Conservation (phyloP, 495 filamentous ascomycete genomes). For the Podospora comata region DNA sequence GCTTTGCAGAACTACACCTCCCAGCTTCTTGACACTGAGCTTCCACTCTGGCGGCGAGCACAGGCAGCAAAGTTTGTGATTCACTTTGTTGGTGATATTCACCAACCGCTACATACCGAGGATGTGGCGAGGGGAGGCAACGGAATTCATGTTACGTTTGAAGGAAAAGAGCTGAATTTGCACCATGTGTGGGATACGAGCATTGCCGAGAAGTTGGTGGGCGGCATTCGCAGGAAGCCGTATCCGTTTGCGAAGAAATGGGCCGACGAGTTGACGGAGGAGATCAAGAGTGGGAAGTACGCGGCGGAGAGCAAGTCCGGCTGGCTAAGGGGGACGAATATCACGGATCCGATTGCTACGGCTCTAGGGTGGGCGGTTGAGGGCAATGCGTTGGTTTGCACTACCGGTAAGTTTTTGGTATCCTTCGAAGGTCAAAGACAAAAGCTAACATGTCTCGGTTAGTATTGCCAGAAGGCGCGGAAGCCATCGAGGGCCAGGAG, state of each 20-base stretch:
- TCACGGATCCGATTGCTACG: slow-evolving; percentile 46
- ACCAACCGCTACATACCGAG: slow-evolving; percentile 64
- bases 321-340: slow-evolving; percentile 53
- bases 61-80: slow-evolving; percentile 62
- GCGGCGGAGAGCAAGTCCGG: slow-evolving; percentile 22
- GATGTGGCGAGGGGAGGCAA: slow-evolving; percentile 59
- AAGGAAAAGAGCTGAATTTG: slow-evolving; percentile 47
- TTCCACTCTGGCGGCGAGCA: slow-evolving; percentile 39
- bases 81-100: slow-evolving; percentile 64
- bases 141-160: slow-evolving; percentile 55
- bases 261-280: slow-evolving; percentile 48
- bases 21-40: slow-evolving; percentile 41
- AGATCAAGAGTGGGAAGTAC: slow-evolving; percentile 54
- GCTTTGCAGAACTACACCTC: slow-evolving; percentile 60
- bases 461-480: slow-evolving; percentile 56
- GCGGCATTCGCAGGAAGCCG: slow-evolving; percentile 40
- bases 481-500: slow-evolving; percentile 55
- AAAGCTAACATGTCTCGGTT: slow-evolving; percentile 5
- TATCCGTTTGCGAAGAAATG: slow-evolving; percentile 49
- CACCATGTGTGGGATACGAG: slow-evolving; percentile 63
- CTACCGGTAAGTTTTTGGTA: slow-evolving; percentile 35
- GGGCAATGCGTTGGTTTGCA: slow-evolving; percentile 60
- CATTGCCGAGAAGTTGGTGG: slow-evolving; percentile 58
- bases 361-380: slow-evolving; percentile 61
- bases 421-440: background rate